phyloP scores from a whole-genome alignment of 805 yeast genomes.

The Candida mattraensis region DNA sequence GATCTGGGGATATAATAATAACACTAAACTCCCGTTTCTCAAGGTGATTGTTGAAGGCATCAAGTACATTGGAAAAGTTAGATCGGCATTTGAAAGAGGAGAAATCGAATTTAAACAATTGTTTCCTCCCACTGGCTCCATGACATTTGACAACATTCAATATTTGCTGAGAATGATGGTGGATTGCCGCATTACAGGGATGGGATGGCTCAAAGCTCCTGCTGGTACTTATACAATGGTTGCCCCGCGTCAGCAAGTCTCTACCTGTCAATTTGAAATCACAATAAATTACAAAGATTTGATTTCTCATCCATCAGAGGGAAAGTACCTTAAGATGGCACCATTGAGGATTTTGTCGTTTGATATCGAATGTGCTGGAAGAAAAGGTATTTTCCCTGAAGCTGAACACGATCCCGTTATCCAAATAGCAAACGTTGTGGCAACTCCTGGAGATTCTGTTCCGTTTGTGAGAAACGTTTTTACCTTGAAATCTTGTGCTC shows the following conservation, averaged over 20 bases:
- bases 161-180: slow-evolving; percentile 85
- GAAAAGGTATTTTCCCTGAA: slow-evolving; percentile 96
- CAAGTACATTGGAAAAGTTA: slow-evolving; percentile 60
- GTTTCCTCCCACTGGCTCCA: slow-evolving; percentile 58
- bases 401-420: slow-evolving; percentile 91
- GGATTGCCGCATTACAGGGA: slow-evolving; percentile 89
- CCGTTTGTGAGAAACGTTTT: slow-evolving; percentile 95
- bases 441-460: slow-evolving; percentile 73
- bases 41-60: slow-evolving; percentile 70
- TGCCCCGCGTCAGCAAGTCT: slow-evolving; percentile 40
- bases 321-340: slow-evolving; percentile 90
- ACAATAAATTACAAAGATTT: slow-evolving; percentile 65
- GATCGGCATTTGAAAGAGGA: slow-evolving; percentile 84
- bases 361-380: slow-evolving; percentile 98
- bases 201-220: slow-evolving; percentile 96
- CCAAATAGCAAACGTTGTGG: slow-evolving; percentile 95
- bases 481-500: slow-evolving; percentile 86
- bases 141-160: slow-evolving; percentile 88
- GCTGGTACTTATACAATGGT: slow-evolving; percentile 61
- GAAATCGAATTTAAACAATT: slow-evolving; percentile 63
- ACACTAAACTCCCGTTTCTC: slow-evolving; percentile 73
- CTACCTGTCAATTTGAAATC: slow-evolving; percentile 87
- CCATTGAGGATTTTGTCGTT: slow-evolving; percentile 91
- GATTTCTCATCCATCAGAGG: slow-evolving; percentile 83
- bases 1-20: slow-evolving; percentile 91